Evolutionary conservation across 108 stramenopile species (phyloP), one percentile per base, ranked within the genome.

Genomic region (Nitzschia putrida): DNA sequence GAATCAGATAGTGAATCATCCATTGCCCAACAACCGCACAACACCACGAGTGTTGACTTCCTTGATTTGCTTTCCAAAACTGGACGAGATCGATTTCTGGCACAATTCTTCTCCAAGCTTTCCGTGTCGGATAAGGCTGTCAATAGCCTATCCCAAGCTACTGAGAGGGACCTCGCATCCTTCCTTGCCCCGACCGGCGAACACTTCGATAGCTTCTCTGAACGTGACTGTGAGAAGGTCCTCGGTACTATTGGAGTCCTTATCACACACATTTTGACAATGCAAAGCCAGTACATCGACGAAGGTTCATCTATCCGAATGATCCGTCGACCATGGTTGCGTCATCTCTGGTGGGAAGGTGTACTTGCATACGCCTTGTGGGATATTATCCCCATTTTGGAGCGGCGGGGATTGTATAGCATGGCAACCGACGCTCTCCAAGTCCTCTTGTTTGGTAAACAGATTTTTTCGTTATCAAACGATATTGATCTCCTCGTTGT

Each of bases 291-390:
- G 1, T 16, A 49, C 6, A 24, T 29, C 13, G 20, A 10, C 7
- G 58, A 61, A 26, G 29, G 29, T 1, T 3, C 52, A 38, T 49
- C 47, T 18, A 53, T 23, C 4, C 22, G 29, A 37, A 69, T 79
- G 8, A 10, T 45, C 0, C 29, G 26, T 25, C 53, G 82, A 57
- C 90, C 90, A 40, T 94, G 93, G 93, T 80, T 94, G 13, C 74
- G 93, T 40, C 93, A 94, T 53, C 34, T 94, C 64, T 72, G 75
- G n/a, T 85, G 85, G 78, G 93, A 94, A 69, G 80, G 84, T 9
- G 81, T 83, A 34, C 47, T 91, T 20, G 72, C 87, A 7, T 94
- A 88, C 66, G 47, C 87, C 10, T 54, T 89, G 6, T 94, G 93
- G 93, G 93, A 94, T 64, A 65, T 76, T 14, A 80, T 90, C 13